Evolutionary conservation across 768 basidiomycete species (phyloP), one percentile per base, ranked within the genome.

Genomic region (Tricholoma sp.): DNA sequence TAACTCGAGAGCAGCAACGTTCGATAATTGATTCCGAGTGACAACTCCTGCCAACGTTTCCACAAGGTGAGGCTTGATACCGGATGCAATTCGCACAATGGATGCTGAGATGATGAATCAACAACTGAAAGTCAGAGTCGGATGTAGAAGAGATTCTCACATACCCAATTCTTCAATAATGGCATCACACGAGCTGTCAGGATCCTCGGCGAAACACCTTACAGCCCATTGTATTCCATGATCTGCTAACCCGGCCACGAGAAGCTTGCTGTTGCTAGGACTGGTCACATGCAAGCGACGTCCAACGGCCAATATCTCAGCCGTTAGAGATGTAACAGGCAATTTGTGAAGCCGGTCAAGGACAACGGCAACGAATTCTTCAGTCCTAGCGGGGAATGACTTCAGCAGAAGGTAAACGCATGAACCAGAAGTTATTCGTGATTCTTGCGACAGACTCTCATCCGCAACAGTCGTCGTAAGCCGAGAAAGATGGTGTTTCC

Each of bases 1-100:
- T 12, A 91, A 70, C 1, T 73, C 65, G 2, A 88, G 62, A 16
- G 76, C 71, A 19, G 59, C 57, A 2, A 64, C 41, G 54, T 79
- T 75, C 1, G 72, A 61, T 16, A 95, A 71, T n/a, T 79, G 79
- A 56, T 80, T 74, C 66, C 86, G 88, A 43, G 89, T 74, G 16
- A 83, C 74, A 1, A 82, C 80, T 6, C 81, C 80, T 18, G 94
- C 61, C 16, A 93, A 68, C 0, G 90, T 85, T 58, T 97, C 94
- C 0, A 83, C 84, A 8, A 88, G 66, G 61, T 88, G 82, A 0
- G 76, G 61, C 60, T 86, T 86, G 32, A 80, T 64, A 18, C 64
- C 63, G 2, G 72, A 55, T 7, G 71, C 58, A 11, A 54, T 61
- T 59, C 66, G 63, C 19, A 76, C 56, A 35, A 79, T 66, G 1